phyloP scores from a whole-genome alignment of 768 basidiomycete genomes.

The Suillus alpinus region DNA sequence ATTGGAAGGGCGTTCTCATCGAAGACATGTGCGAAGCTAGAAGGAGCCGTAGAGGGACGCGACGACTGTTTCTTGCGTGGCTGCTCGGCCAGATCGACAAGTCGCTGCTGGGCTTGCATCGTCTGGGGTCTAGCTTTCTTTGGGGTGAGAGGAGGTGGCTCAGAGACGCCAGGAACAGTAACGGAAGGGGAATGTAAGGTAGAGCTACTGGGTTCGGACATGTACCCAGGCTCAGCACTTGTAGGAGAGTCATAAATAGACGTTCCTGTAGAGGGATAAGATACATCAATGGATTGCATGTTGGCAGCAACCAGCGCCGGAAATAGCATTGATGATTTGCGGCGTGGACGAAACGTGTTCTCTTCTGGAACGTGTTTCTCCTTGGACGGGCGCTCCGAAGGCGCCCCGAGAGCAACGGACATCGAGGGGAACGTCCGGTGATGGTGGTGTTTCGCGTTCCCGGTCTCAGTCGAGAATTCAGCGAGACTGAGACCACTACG shows the following conservation, averaged over 20 bases:
- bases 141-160: conserved; percentile 8
- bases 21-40: conserved; percentile 20
- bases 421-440: conserved; percentile 23
- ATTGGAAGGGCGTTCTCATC: conserved; percentile 53
- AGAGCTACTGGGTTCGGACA: conserved; percentile 6
- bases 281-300: conserved; percentile 31
- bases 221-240: conserved; percentile 26
- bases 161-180: conserved; percentile 2
- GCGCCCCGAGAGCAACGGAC: background rate
- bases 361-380: conserved; percentile 25
- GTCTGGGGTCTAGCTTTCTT: conserved; percentile 20
- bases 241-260: conserved; percentile 28
- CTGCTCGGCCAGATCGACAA: background rate
- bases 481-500: conserved; percentile 27
- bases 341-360: conserved; percentile 34
- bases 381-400: conserved; percentile 21
- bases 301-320: conserved; percentile 25
- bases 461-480: conserved; percentile 26
- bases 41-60: conserved; percentile 17
- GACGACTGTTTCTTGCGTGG: conserved; percentile 7
- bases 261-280: conserved; percentile 19
- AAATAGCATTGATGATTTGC: conserved; percentile 33
- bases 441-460: conserved; percentile 23
- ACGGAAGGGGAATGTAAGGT: conserved; percentile 15
- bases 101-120: conserved; percentile 14